Percentiles rank a stretch among this genome's conserved stretches.
Evolutionary conservation across 345 rosid genomes (phyloP).

Genomic region (Euphorbia pulcherrima): DNA sequence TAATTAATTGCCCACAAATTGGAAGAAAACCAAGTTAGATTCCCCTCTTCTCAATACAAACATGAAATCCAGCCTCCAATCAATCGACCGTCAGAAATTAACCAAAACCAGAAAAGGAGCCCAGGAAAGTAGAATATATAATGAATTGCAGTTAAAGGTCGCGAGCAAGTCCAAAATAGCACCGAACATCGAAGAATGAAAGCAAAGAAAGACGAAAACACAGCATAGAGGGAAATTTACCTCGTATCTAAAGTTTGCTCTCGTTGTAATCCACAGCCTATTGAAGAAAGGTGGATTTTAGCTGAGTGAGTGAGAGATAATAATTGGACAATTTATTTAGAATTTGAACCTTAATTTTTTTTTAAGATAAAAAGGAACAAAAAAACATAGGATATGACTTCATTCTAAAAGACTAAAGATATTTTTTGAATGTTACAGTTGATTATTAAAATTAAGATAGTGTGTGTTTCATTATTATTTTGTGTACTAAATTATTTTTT

Average conservation of each 20-base stretch:
- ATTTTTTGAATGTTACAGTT: too few species aligned
- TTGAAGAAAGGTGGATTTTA: not conserved
- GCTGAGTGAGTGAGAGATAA: not conserved
- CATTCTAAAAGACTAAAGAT: too few species aligned
- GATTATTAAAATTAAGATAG: too few species aligned
- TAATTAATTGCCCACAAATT: not conserved
- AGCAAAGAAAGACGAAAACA: not conserved
- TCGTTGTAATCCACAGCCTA: not conserved
- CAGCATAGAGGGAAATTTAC: not conserved
- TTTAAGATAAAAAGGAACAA: too few species aligned
- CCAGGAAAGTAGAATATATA: not conserved
- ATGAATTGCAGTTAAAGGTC: not conserved
- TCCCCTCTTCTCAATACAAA: too few species aligned
- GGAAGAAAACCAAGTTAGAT: not conserved
- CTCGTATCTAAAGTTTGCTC: not conserved
- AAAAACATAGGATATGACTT: too few species aligned
- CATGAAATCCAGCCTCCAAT: too few species aligned
- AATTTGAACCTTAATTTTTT: too few species aligned
- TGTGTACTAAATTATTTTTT: too few species aligned
- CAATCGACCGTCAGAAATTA: too few species aligned
- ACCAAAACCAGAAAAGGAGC: not conserved
- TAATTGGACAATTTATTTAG: too few species aligned
- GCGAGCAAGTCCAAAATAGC: not conserved
- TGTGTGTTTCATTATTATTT: too few species aligned
- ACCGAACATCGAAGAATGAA: not conserved